A percentile compares a stretch with the other conserved stretches of the same genome.
Conservation (phyloP, 2,329 filamentous ascomycete species). For the Huntiella omanensis region DNA sequence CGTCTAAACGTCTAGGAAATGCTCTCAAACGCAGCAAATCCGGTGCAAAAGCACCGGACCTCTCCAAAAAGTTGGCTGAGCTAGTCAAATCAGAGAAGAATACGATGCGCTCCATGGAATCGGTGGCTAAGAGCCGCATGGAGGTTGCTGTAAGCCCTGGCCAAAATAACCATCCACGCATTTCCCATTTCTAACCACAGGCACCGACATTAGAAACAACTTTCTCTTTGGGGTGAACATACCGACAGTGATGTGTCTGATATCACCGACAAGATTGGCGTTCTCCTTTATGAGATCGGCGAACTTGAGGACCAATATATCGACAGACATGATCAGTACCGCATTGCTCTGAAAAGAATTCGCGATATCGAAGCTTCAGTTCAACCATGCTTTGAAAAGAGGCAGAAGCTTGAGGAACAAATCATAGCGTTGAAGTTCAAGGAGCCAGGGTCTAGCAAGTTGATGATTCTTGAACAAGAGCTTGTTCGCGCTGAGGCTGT, state of each 20-base stretch:
- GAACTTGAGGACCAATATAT: constrained; percentile 97
- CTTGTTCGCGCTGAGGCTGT: constrained; percentile 95
- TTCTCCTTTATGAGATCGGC: constrained; percentile 94
- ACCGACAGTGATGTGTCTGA: constrained; percentile 97
- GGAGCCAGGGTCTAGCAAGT: constrained; percentile 93
- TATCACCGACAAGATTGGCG: constrained; percentile 95
- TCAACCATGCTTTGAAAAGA: constrained; percentile 95
- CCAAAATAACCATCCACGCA: not conserved
- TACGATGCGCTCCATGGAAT: constrained; percentile 94
- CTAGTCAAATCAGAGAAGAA: constrained; percentile 99
- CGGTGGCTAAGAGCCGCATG: constrained; percentile 90
- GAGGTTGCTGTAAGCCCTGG: constrained; percentile 68
- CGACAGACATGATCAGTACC: constrained; percentile 97
- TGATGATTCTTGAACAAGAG: constrained; percentile 95
- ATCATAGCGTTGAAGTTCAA: constrained; percentile 99
- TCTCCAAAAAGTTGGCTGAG: constrained; percentile 93
- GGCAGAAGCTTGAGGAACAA: constrained; percentile 98
- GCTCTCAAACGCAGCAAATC: constrained; percentile 54
- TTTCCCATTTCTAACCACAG: not conserved
- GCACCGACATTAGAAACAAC: constrained; percentile 57
- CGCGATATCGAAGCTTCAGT: constrained; percentile 98
- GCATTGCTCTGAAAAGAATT: constrained; percentile 97
- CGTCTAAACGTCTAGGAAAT: constrained; percentile 29
- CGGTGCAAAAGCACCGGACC: constrained; percentile 63
- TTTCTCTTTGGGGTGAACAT: constrained; percentile 90